Evolutionary conservation across 148 eudicot species (phyloP).

Genomic region (Selenicereus undatus): DNA sequence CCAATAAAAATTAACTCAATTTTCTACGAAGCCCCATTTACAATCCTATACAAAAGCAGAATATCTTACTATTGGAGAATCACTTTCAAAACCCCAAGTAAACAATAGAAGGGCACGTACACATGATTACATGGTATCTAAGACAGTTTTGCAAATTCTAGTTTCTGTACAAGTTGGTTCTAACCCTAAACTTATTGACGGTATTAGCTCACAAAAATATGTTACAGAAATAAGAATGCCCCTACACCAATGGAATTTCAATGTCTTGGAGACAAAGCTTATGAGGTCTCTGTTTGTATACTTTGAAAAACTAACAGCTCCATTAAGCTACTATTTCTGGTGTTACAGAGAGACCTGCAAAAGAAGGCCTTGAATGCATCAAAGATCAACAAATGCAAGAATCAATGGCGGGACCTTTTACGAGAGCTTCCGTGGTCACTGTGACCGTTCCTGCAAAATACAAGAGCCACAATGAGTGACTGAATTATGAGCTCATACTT

Average conservation of each 20-base stretch:
- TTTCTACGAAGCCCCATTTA: too few relatives aligned
- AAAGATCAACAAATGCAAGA: neutral
- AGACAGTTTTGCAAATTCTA: constrained; percentile 16
- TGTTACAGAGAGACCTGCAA: neutral
- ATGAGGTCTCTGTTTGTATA: constrained; percentile 7
- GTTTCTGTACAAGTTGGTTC: constrained; percentile 21
- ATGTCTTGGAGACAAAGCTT: constrained; percentile 5
- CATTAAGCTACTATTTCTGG: neutral
- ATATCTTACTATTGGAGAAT: neutral
- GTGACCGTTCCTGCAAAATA: constrained; percentile 31
- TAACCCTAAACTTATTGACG: constrained; percentile 24
- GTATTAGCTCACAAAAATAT: constrained; percentile 14
- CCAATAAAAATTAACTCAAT: too few relatives aligned
- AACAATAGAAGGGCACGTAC: neutral
- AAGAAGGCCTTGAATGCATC: neutral
- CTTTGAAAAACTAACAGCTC: neutral
- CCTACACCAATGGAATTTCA: neutral
- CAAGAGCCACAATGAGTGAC: constrained; percentile 5
- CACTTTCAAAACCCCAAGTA: neutral
- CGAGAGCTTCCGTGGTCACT: constrained; percentile 32
- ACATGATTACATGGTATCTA: neutral
- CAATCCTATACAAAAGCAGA: too few relatives aligned
- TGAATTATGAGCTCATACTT: neutral
- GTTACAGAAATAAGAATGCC: constrained; percentile 20
- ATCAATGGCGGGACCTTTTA: constrained; percentile 39